Conservation (phyloP, 208 protist genomes). For the Strigomonas galati region DNA sequence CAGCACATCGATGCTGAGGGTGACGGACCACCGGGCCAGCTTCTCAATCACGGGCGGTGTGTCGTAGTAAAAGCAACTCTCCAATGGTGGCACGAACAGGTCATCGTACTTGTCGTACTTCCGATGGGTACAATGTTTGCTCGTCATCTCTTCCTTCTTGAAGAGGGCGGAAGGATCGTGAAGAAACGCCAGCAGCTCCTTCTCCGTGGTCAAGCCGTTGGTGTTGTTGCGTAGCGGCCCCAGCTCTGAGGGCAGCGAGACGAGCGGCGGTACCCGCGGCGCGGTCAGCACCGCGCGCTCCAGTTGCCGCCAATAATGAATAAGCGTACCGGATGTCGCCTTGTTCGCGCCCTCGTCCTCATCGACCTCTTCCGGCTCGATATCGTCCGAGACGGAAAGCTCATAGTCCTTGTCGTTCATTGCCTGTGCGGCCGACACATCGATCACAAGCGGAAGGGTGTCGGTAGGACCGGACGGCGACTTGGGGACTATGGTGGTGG, state of each 20-base stretch:
- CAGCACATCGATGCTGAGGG: not conserved
- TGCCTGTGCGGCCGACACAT: not conserved
- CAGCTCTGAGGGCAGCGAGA: not conserved
- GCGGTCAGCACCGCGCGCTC: constrained; percentile 9
- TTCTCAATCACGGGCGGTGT: not conserved
- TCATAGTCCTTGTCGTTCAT: not conserved
- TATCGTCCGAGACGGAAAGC: not conserved
- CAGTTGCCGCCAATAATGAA: constrained; percentile 14
- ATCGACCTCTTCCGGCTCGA: not conserved
- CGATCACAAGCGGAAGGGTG: not conserved
- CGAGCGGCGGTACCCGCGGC: constrained; percentile 1
- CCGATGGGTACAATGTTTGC: not conserved
- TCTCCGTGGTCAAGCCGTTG: not conserved
- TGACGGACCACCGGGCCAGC: not conserved
- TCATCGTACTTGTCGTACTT: not conserved
- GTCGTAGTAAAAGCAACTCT: not conserved
- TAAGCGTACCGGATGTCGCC: not conserved
- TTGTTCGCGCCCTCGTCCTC: not conserved
- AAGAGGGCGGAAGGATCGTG: not conserved
- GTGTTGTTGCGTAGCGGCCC: not conserved
- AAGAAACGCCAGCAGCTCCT: not conserved
- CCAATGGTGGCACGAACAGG: not conserved
- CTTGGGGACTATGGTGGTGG: not conserved
- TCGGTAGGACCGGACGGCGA: not conserved
- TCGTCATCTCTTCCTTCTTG: not conserved